Percentiles rank a stretch among this genome's conserved stretches.
Evolutionary conservation across 805 yeast genomes (phyloP).

Genomic region (Starmerella bombi): DNA sequence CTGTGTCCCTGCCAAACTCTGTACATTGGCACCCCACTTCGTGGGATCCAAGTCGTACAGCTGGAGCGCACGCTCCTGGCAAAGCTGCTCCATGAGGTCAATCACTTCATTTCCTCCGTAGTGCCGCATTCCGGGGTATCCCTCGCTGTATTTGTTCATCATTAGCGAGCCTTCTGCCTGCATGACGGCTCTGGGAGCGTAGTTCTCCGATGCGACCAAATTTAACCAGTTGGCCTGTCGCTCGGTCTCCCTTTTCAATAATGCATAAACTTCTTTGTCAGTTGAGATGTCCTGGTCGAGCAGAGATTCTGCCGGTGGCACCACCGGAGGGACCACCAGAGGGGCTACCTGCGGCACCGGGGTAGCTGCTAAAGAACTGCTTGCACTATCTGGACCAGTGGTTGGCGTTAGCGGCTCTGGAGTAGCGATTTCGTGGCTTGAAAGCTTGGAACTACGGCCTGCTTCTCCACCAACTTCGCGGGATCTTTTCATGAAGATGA

Average conservation of each 20-base stretch:
- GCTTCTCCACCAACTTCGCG: not conserved
- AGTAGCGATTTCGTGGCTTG: not conserved
- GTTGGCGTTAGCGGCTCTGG: not conserved
- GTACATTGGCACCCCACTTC: conserved; percentile 96
- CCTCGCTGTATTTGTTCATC: conserved; percentile 97
- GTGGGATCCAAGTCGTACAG: conserved; percentile 69
- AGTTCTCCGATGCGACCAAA: conserved; percentile 92
- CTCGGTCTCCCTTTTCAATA: conserved; percentile 50
- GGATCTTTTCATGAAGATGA: not conserved
- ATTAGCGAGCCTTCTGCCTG: conserved; percentile 93
- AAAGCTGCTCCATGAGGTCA: conserved; percentile 79
- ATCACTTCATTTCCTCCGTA: conserved; percentile 97
- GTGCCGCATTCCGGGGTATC: conserved; percentile 97
- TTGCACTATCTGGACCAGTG: not conserved
- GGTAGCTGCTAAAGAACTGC: not conserved
- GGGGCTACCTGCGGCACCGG: not conserved
- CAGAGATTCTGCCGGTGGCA: not conserved
- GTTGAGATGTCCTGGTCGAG: conserved; percentile 9
- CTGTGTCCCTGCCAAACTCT: conserved; percentile 91
- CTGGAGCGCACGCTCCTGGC: conserved; percentile 86
- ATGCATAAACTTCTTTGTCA: conserved; percentile 31
- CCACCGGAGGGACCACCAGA: not conserved
- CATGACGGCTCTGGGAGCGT: conserved; percentile 87
- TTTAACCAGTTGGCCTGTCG: conserved; percentile 90
- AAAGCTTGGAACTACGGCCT: not conserved